These are phyloP conservation scores for Trichosporon faecale DNA, from an alignment of 1,284 basidiomycete genomes.

Conservation along the genomic window DNA sequence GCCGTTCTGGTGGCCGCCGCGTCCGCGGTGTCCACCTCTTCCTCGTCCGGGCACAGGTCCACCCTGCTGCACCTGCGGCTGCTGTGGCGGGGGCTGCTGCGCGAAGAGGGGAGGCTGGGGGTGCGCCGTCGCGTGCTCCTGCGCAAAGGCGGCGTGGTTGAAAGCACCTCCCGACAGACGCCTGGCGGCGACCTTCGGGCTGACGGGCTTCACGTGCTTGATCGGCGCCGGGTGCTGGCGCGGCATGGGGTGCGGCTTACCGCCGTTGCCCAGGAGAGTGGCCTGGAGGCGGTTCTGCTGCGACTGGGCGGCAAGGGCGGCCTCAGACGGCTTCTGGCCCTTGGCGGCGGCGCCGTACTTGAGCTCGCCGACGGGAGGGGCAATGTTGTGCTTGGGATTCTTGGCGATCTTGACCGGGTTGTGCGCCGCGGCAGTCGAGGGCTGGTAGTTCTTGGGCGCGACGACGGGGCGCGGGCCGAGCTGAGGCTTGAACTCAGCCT, in stretches of 20 bases:
- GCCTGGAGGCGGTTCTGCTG: slow-evolving; percentile 40
- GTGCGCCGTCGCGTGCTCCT: neutral
- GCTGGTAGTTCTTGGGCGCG: slow-evolving; percentile 63
- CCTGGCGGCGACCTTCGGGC: slow-evolving; percentile 10
- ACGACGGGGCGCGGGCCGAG: slow-evolving; percentile 65
- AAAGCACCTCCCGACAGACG: neutral
- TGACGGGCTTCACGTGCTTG: slow-evolving; percentile 20
- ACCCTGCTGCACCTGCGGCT: neutral
- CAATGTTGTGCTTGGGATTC: slow-evolving; percentile 55
- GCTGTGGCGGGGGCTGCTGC: neutral
- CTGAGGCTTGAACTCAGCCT: slow-evolving; percentile 62
- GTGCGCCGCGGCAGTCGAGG: slow-evolving; percentile 47
- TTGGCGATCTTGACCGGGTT: slow-evolving; percentile 58
- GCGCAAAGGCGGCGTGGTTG: slow-evolving; percentile 11
- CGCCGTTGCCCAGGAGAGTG: slow-evolving; percentile 27
- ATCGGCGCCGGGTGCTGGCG: slow-evolving; percentile 23
- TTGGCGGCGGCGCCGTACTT: slow-evolving; percentile 48
- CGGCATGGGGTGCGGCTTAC: slow-evolving; percentile 15
- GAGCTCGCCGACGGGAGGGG: slow-evolving; percentile 20
- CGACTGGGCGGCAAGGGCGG: slow-evolving; percentile 12
- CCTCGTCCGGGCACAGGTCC: neutral
- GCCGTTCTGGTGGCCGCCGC: slow-evolving; percentile 4
- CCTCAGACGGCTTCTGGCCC: slow-evolving; percentile 33
- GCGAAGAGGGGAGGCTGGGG: neutral
- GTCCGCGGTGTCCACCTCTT: neutral